Evolutionary conservation across 2,329 filamentous ascomycete genomes (phyloP), one percentile per base, ranked within the genome.

Genomic region (Pyrenochaeta sp.): DNA sequence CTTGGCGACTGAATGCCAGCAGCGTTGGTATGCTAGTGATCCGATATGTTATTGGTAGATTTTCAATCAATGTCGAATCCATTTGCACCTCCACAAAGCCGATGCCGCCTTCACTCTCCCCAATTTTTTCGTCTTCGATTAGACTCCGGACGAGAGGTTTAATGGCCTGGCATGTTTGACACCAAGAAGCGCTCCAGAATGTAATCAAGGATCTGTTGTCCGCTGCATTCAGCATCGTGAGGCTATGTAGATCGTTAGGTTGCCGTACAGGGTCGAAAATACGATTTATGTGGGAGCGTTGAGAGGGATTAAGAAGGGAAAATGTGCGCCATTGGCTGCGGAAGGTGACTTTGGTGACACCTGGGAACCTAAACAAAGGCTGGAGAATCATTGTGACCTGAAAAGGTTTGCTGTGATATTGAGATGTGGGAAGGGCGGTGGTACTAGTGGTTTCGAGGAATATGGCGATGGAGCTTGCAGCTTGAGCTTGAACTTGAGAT

Each of bases 111-210:
- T 78, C 69, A 1, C 58, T 55, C 55, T 82, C 77, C 1, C 81
- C 81, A 0, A 79, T 63, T 1, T 76, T 71, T 37, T 80, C 78
- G 27, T 76, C 68, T 45, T 78, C 73, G 23, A 83, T 73, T 30
- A 83, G 61, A 2, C 68, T 57, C n/a, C 66, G 67, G 9, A 83
- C 45, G 4, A 82, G 55, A 1, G 80, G 79, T 9, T 75, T 73
- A 4, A 82, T 69, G 9, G 68, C 63, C 20, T 76, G 74, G 64
- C 79, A 82, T 4, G 76, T 77, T 1, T 72, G 64, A 55, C 78
- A 80, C 78, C 79, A 83, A 3, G 76, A 76, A 2, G 81, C 78
- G 35, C 75, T 80, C 81, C 81, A 83, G 10, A 83, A 67, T 0
- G 81, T 83, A 39, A 83, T 75, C 0, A 83, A 66, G 0, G 80